Evolutionary conservation across 192 early-diverging fungal species (phyloP), one percentile per base, ranked within the genome.

Genomic region (Coemansia sp.): DNA sequence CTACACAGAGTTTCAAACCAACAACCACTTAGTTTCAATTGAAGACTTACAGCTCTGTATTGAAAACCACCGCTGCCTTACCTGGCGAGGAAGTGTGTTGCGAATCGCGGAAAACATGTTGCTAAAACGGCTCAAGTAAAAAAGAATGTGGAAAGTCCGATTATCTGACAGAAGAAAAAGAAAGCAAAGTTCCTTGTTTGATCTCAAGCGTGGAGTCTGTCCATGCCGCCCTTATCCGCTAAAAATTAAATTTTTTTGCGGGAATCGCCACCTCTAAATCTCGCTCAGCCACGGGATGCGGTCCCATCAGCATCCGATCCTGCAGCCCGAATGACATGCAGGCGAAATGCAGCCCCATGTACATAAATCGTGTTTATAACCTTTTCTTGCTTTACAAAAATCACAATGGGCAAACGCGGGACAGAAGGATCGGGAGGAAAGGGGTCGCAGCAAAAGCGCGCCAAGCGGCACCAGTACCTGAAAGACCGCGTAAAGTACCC

Each of bases 101-200:
- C 78, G 78, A 47, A 81, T 15, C 2, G 69, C 53, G 38, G 78
- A 48, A 55, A 81, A 68, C 78, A 81, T 81, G 11, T 25, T 54
- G 48, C 6, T 34, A 34, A 34, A 34, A 34, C 31, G 31, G 31
- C 31, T 34, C 31, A 34, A 34, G 31, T 19, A 20, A 48, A 19
- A 17, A 48, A 20, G 19, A 47, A 47, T 47, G 25, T 15, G 42
- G n/a, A 44, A 15, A n/a, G 15, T 44, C 47, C 19, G 15, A 19
- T 48, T 48, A 17, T 17, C 12, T 17, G 19, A 17, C 47, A n/a
- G 47, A 48, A 48, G 47, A 20, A 48, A 19, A 48, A 48, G 47
- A 48, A 17, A 48, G 15, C 15, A 48, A 26, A 4, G 15, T 19
- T 15, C 47, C n/a, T 5, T 4, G 17, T 1, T 17, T 48, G 47